A percentile compares a stretch with the other conserved stretches of the same genome.
Conservation (phyloP, 148 eudicot species). For the Arctostaphylos glauca region DNA sequence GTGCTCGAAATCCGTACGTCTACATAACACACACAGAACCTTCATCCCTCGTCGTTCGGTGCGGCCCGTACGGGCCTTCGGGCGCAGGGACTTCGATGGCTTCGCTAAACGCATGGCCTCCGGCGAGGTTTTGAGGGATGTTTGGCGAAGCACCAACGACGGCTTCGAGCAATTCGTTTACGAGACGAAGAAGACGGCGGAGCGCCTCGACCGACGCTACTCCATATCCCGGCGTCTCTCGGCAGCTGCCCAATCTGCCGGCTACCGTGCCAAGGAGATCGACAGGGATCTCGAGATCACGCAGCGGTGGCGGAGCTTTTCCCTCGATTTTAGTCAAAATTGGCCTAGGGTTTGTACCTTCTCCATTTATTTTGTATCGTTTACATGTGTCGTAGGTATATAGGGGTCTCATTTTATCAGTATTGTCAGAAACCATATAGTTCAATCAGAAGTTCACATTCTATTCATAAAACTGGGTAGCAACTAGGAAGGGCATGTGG, state of each 20-base stretch:
- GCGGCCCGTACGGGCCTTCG: constrained; percentile 38
- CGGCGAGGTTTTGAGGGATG: constrained; percentile 71
- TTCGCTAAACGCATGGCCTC: constrained; percentile 64
- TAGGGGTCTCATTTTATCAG: background rate
- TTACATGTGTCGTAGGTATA: too few relatives aligned
- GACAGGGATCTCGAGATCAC: constrained; percentile 71
- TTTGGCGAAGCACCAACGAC: constrained; percentile 71
- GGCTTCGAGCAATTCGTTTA: constrained; percentile 72
- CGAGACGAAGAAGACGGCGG: constrained; percentile 78
- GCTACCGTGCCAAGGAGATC: constrained; percentile 60
- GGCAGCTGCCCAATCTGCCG: constrained; percentile 50
- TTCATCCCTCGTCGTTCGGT: constrained; percentile 16
- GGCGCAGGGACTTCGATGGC: constrained; percentile 68
- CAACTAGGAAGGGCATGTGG: background rate
- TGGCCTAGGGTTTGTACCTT: constrained; percentile 67
- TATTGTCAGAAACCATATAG: background rate
- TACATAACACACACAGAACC: constrained; percentile 5
- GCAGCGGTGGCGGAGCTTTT: constrained; percentile 59
- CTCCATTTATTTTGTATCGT: background rate
- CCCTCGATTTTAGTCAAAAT: constrained; percentile 64
- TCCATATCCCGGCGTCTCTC: constrained; percentile 53
- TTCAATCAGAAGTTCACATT: background rate
- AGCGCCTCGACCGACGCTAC: constrained; percentile 70
- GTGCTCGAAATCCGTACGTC: constrained; percentile 19
- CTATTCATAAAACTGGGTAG: background rate